Percentiles rank a stretch among this genome's conserved stretches.
Evolutionary conservation across 352 stramenopile genomes (phyloP).

Genomic region (Phytophthora citrophthora): DNA sequence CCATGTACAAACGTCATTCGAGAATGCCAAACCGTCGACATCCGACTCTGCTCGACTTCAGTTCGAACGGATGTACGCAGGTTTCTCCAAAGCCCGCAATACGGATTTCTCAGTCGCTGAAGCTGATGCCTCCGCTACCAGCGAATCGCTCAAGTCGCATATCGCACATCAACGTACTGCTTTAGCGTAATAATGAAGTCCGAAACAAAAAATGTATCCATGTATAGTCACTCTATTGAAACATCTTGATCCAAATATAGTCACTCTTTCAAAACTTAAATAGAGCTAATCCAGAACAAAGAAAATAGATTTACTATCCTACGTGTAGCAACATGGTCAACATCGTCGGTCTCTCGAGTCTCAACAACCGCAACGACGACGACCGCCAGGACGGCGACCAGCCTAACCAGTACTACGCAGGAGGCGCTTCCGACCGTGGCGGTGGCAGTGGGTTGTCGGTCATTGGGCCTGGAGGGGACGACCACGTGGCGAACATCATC

Average conservation of each 20-base stretch:
- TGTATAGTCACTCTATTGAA: slow-evolving; percentile 18
- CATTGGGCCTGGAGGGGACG: slow-evolving; percentile 58
- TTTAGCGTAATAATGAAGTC: slow-evolving; percentile 53
- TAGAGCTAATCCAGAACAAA: not conserved
- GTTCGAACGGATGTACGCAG: slow-evolving; percentile 76
- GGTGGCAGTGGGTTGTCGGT: slow-evolving; percentile 81
- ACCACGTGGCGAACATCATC: slow-evolving; percentile 86
- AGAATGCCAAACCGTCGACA: slow-evolving; percentile 74
- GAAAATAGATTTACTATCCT: not conserved
- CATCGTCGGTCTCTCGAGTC: slow-evolving; percentile 82
- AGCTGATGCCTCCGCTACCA: slow-evolving; percentile 49
- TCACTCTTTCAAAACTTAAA: not conserved
- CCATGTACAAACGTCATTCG: slow-evolving; percentile 72
- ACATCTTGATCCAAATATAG: not conserved
- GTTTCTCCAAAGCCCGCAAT: slow-evolving; percentile 73
- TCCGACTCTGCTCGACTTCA: slow-evolving; percentile 59
- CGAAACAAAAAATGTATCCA: slow-evolving; percentile 16
- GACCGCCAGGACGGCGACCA: slow-evolving; percentile 36
- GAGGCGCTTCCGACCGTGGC: slow-evolving; percentile 66
- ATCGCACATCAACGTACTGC: slow-evolving; percentile 73
- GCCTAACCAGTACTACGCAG: slow-evolving; percentile 78
- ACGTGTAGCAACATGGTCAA: slow-evolving; percentile 60
- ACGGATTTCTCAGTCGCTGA: slow-evolving; percentile 72
- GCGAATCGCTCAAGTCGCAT: slow-evolving; percentile 60
- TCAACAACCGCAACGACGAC: slow-evolving; percentile 54